Evolutionary conservation across 2,329 filamentous ascomycete species (phyloP).

Genomic region (Aspergillus uvarum): DNA sequence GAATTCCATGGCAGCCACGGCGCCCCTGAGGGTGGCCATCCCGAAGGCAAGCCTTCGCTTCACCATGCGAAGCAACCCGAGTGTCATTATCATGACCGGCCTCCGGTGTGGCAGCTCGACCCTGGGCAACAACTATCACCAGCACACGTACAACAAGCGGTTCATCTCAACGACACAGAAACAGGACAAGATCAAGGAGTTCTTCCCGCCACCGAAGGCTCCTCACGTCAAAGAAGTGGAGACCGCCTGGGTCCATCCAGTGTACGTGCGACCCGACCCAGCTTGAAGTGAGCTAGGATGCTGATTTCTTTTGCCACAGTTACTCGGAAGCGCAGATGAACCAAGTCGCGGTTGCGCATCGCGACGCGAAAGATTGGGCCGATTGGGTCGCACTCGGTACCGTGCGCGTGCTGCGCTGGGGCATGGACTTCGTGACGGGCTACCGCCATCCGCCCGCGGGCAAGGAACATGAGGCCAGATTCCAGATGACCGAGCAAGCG

Average conservation of each 20-base stretch:
- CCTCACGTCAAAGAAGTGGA: conserved; percentile 62
- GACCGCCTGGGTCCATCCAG: conserved; percentile 68
- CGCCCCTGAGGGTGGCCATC: conserved; percentile 30
- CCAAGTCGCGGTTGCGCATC: conserved; percentile 71
- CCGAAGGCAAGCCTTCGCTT: conserved; percentile 28
- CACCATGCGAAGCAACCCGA: conserved; percentile 26
- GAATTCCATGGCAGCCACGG: conserved; percentile 29
- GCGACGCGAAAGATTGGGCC: conserved; percentile 67
- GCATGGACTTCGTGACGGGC: conserved; percentile 79
- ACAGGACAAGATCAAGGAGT: conserved; percentile 42
- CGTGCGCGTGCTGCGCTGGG: conserved; percentile 73
- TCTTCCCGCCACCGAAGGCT: conserved; percentile 61
- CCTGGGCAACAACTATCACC: conserved; percentile 15
- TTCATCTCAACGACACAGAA: conserved; percentile 41
- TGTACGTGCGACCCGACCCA: conserved; percentile 32
- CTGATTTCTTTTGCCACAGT: conserved; percentile 26
- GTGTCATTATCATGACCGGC: conserved; percentile 23
- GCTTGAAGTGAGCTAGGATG: neutral
- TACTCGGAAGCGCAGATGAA: conserved; percentile 81
- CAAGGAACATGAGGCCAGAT: conserved; percentile 52
- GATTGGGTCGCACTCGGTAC: conserved; percentile 77
- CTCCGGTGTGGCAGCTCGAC: conserved; percentile 23
- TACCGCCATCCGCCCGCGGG: conserved; percentile 67
- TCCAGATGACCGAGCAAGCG: conserved; percentile 75
- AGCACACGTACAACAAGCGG: conserved; percentile 23